These are phyloP conservation scores for Oryza australiensis DNA, from an alignment of 176 grass and related monocot species.

Conservation along the genomic window DNA sequence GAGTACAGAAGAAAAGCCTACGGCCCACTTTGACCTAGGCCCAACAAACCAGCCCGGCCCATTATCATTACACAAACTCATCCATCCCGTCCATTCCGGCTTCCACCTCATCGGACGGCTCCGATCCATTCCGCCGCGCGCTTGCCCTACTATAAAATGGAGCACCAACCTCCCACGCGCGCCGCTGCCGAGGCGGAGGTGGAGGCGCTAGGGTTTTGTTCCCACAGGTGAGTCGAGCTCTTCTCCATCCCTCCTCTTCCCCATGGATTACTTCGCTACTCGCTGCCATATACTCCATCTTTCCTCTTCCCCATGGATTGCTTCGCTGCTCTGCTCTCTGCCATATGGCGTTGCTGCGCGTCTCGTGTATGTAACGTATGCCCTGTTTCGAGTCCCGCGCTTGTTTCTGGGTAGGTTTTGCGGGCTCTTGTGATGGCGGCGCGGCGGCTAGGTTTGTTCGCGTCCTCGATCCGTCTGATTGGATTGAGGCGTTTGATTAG, in stretches of 20 bases:
- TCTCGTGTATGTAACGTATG: background rate
- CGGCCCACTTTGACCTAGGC: background rate
- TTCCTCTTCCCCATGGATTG: background rate
- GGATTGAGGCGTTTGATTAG: background rate
- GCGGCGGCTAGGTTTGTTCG: background rate
- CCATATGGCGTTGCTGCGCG: background rate
- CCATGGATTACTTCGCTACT: background rate
- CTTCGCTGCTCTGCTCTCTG: background rate
- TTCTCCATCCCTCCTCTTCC: background rate
- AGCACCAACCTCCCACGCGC: background rate
- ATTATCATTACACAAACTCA: background rate
- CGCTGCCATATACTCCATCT: background rate
- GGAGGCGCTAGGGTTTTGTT: conserved; percentile 33
- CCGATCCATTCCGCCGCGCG: background rate
- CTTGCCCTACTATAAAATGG: background rate
- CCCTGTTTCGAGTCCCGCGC: background rate
- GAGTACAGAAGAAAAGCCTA: background rate
- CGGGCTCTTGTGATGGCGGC: background rate
- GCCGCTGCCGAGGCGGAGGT: conserved; percentile 4
- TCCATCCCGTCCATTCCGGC: background rate
- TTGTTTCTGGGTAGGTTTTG: background rate
- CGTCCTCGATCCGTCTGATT: background rate
- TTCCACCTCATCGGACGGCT: background rate
- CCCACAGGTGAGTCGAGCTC: conserved; percentile 6
- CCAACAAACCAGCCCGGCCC: background rate